Evolutionary conservation across 1,139 yeast species (phyloP).

Genomic region (Pichia sp.): DNA sequence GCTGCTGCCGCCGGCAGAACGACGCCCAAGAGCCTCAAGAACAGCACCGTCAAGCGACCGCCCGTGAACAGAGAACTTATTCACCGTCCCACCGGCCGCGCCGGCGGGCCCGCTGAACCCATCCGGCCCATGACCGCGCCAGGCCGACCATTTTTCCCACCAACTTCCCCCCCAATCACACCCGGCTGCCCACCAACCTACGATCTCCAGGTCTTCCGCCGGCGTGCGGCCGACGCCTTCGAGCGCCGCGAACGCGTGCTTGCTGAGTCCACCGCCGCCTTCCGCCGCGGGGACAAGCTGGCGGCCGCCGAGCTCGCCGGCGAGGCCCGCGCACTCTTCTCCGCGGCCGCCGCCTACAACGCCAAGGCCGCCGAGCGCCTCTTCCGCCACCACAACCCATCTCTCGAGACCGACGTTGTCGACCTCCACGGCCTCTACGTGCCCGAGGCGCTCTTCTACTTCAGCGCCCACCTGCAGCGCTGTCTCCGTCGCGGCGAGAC

Average conservation of each 20-base stretch:
- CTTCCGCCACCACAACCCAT: constrained; percentile 2
- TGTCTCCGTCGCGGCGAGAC: background rate
- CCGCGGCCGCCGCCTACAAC: background rate
- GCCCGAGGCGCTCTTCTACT: constrained; percentile 5
- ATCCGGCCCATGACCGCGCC: no score
- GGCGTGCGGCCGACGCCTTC: background rate
- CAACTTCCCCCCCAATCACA: no score
- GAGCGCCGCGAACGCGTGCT: background rate
- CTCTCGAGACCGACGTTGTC: constrained; percentile 1
- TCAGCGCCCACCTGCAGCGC: background rate
- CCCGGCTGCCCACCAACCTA: background rate
- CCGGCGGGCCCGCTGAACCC: background rate
- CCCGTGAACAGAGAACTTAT: background rate
- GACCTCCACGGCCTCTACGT: constrained; percentile 6
- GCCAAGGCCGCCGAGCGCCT: constrained; percentile 1
- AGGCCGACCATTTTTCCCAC: background rate
- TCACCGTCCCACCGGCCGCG: background rate
- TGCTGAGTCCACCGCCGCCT: background rate
- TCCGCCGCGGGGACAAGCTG: background rate
- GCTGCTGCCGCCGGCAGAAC: background rate
- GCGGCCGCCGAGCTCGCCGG: background rate
- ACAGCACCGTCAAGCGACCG: background rate
- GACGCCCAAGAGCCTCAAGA: background rate
- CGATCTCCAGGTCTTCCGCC: background rate
- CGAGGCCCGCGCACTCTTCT: background rate